These are phyloP conservation scores for Thielaviopsis euricoi DNA, from an alignment of 2,329 filamentous ascomycete species.

Conservation along the genomic window DNA sequence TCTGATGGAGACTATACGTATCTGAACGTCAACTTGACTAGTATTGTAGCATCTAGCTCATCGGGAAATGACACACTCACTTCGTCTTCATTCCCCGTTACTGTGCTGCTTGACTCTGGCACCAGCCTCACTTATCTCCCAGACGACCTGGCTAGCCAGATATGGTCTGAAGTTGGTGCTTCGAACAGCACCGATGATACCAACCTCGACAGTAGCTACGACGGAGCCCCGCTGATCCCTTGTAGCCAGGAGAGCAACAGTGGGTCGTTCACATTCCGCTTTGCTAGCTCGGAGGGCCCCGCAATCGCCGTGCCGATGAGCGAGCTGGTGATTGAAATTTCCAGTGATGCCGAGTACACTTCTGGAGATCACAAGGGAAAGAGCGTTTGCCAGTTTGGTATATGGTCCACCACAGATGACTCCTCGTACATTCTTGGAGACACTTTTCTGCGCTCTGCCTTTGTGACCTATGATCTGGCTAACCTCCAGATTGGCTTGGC, in stretches of 20 bases:
- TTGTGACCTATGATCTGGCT: constrained; percentile 41
- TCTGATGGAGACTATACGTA: constrained; percentile 25
- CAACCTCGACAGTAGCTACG: not conserved
- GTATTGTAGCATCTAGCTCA: constrained; percentile 29
- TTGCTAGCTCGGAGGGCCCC: constrained; percentile 31
- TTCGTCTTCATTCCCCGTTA: constrained; percentile 27
- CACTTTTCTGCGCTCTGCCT: constrained; percentile 42
- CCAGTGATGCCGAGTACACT: constrained; percentile 15
- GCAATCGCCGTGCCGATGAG: constrained; percentile 36
- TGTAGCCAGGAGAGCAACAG: constrained; percentile 29
- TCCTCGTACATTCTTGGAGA: constrained; percentile 35
- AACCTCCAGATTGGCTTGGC: constrained; percentile 41
- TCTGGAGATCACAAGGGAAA: constrained; percentile 27
- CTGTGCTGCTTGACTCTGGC: constrained; percentile 57
- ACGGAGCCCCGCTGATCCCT: constrained; percentile 27
- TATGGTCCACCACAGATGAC: constrained; percentile 29
- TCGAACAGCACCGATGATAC: constrained; percentile 21
- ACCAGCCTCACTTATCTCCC: constrained; percentile 59
- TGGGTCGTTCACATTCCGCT: constrained; percentile 37
- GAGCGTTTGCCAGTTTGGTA: constrained; percentile 37
- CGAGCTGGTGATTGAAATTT: constrained; percentile 30
- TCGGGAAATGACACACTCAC: constrained; percentile 32
- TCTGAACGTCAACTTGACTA: constrained; percentile 33
- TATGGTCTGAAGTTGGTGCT: constrained; percentile 40
- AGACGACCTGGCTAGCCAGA: constrained; percentile 34